These are phyloP conservation scores for Atractiella rhizophila DNA, from an alignment of 768 basidiomycete genomes.

Conservation along the genomic window DNA sequence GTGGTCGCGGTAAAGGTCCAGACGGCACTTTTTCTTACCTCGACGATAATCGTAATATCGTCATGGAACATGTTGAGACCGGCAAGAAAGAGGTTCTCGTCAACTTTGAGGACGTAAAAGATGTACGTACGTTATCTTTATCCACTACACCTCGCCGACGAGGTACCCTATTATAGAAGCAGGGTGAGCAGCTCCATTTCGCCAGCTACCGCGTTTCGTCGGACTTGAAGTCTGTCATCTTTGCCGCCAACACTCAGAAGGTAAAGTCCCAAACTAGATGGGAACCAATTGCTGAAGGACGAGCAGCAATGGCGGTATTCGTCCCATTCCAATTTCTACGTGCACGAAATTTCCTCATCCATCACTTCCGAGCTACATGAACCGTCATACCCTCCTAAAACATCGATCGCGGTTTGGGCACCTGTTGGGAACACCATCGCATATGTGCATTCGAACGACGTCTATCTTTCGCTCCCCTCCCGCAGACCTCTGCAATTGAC, in stretches of 20 bases:
- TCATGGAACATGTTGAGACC: slow-evolving; percentile 53
- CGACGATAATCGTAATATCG: slow-evolving; percentile 36
- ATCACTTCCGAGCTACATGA: slow-evolving; percentile 40
- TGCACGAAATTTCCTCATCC: slow-evolving; percentile 51
- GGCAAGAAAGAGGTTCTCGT: slow-evolving; percentile 43
- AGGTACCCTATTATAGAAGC: slow-evolving; percentile 1
- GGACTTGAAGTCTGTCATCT: slow-evolving; percentile 67
- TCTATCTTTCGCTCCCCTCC: slow-evolving; percentile 38
- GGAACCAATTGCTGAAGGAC: no score
- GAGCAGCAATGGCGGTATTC: slow-evolving; percentile 85
- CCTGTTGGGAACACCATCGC: slow-evolving; percentile 59
- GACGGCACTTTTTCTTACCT: slow-evolving; percentile 66
- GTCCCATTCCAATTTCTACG: slow-evolving; percentile 68
- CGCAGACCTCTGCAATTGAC: slow-evolving; percentile 38
- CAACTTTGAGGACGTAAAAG: slow-evolving; percentile 32
- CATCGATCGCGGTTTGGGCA: slow-evolving; percentile 53
- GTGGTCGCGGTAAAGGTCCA: slow-evolving; percentile 34
- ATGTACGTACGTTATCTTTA: slow-evolving; percentile 27
- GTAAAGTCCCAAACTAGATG: slow-evolving; percentile 18
- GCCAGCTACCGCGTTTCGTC: slow-evolving; percentile 39
- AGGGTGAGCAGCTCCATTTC: slow-evolving; percentile 17
- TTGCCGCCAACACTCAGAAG: slow-evolving; percentile 51
- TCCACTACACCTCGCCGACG: slow-evolving; percentile 1
- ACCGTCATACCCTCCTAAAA: slow-evolving; percentile 40
- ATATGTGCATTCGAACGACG: slow-evolving; percentile 60